Evolutionary conservation across 2,329 filamentous ascomycete genomes (phyloP), one percentile per base, ranked within the genome.

Genomic region (Fusarium miscanthi): DNA sequence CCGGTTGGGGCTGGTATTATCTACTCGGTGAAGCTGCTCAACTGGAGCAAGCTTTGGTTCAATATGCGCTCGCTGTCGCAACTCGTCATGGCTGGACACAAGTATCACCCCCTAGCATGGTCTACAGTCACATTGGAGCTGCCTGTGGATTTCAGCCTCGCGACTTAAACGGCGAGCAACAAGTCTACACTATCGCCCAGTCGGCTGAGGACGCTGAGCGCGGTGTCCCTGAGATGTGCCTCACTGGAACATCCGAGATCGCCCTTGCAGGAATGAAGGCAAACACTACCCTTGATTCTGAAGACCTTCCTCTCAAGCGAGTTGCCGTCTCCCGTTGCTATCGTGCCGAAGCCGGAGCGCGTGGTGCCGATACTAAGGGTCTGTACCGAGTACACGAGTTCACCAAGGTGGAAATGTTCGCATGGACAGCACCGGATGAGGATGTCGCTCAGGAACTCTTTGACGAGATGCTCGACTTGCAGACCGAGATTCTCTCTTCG

Each of bases 1-100:
- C 92, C 7, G 96, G 96, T 41, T 99, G 95, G 95, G 96, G 96
- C 3, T 99, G 94, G 94, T 99, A 99, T 84, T 98, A 94, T 82
- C 89, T 99, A 16, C 86, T 94, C n/a, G 94, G 95, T 79, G 95
- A 97, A 78, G 96, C 91, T 13, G 95, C 95, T 1, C 89, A 96
- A 80, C 88, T 99, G n/a, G 96, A 99, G 83, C 95, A 98, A 80
- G 96, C 96, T 0, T 88, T 99, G 6, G 85, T 98, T 17, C 92
- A 95, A 80, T 98, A 97, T 81, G 92, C 96, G 0, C 87, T 98
- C 6, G 86, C 87, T 14, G 89, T 93, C 3, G 93, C 93, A 13
- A 89, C 91, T 62, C 88, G 87, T 53, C 87, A 89, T 72, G 94
- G 94, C 56, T 99, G 94, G 94, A 89, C 86, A 42, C 88, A 91